phyloP scores from a whole-genome alignment of 2,329 filamentous ascomycete genomes.

The Neoascochyta sp. region DNA sequence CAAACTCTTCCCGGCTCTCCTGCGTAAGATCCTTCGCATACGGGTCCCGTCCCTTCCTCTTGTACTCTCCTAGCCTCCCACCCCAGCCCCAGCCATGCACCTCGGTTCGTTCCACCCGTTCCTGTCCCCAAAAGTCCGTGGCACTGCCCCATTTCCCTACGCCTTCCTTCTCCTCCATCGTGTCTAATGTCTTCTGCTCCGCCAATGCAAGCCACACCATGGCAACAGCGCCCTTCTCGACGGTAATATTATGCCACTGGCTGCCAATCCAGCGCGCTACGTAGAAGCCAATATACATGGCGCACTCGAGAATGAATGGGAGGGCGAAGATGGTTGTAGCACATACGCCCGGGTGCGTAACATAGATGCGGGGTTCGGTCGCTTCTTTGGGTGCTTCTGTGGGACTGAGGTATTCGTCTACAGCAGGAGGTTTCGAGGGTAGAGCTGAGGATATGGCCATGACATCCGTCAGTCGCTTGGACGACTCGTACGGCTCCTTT shows the following conservation, averaged over 20 bases:
- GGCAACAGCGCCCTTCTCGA: constrained; percentile 72
- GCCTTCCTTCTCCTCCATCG: constrained; percentile 48
- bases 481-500: constrained; percentile 71
- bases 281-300: constrained; percentile 66
- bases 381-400: constrained; percentile 11
- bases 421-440: constrained; percentile 56
- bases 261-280: constrained; percentile 75
- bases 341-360: constrained; percentile 83
- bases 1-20: constrained; percentile 60
- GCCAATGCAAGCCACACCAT: constrained; percentile 76
- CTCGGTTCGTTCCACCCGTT: constrained; percentile 70
- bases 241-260: constrained; percentile 78
- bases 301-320: constrained; percentile 62
- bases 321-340: constrained; percentile 78
- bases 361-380: constrained; percentile 61
- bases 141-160: constrained; percentile 81
- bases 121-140: constrained; percentile 56
- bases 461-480: constrained; percentile 83
- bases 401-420: constrained; percentile 24
- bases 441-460: constrained; percentile 70
- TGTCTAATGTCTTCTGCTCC: constrained; percentile 59
- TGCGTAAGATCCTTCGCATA: constrained; percentile 57
- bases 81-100: constrained; percentile 78
- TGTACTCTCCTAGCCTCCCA: constrained; percentile 52
- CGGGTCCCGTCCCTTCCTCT: constrained; percentile 54